Conservation (phyloP, 208 protist genomes). For the Crithidia expoeki region DNA sequence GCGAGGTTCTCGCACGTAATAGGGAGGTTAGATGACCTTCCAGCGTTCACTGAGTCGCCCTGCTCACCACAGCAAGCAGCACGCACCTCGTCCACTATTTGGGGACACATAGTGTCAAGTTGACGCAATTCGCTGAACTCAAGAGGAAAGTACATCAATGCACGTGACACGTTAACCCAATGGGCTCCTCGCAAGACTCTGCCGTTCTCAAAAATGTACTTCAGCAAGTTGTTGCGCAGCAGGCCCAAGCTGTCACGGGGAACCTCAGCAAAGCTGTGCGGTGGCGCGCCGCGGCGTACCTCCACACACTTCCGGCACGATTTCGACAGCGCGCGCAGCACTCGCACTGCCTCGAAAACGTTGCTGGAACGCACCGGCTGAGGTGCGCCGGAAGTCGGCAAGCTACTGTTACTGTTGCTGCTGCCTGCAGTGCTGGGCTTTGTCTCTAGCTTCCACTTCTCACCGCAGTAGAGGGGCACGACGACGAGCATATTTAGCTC, state of each 20-base stretch:
- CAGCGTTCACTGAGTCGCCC: neutral
- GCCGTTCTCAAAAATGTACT: constrained; percentile 75
- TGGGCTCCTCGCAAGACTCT: constrained; percentile 73
- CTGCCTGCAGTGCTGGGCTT: neutral
- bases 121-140: constrained; percentile 35
- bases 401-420: neutral
- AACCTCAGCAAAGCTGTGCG: constrained; percentile 21
- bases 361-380: constrained; percentile 35
- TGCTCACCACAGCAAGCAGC: neutral
- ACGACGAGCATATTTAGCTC: constrained; percentile 62
- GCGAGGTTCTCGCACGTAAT: constrained; percentile 31
- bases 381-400: neutral
- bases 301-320: constrained; percentile 63
- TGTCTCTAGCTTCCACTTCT: constrained; percentile 47
- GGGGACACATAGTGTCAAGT: constrained; percentile 15
- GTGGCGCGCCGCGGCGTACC: constrained; percentile 20
- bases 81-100: constrained; percentile 26
- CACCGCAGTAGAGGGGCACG: constrained; percentile 79
- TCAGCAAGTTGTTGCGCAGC: constrained; percentile 59
- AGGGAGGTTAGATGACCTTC: neutral
- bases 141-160: constrained; percentile 75
- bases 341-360: constrained; percentile 78
- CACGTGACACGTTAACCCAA: constrained; percentile 81
- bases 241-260: constrained; percentile 61
- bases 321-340: constrained; percentile 81